phyloP scores from a whole-genome alignment of 192 early-diverging fungal species.

The Paraglomus brasilianum region DNA sequence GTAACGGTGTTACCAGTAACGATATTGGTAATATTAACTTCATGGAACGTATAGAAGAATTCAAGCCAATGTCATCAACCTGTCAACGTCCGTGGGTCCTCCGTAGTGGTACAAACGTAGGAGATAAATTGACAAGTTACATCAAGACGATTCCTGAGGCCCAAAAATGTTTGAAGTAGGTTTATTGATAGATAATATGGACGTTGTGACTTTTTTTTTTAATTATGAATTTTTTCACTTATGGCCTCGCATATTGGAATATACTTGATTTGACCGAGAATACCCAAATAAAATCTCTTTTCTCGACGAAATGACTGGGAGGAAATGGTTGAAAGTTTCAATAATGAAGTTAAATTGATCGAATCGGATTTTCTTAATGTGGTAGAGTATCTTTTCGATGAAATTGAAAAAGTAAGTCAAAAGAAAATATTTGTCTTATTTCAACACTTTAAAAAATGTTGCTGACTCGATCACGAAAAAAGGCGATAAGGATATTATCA shows the following conservation, averaged over 20 bases:
- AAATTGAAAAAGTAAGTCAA: constrained; percentile 33
- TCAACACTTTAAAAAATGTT: constrained; percentile 29
- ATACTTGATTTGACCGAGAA: constrained; percentile 33
- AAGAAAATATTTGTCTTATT: constrained; percentile 27
- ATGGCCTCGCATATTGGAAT: constrained; percentile 34
- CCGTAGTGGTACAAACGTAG: constrained; percentile 27
- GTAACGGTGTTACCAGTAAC: constrained; percentile 8
- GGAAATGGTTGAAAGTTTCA: constrained; percentile 28
- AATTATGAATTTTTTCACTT: neutral
- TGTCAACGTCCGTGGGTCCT: neutral
- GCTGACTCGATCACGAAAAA: constrained; percentile 31
- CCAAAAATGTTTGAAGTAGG: constrained; percentile 35
- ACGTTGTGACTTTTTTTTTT: constrained; percentile 14
- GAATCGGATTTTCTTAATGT: constrained; percentile 21
- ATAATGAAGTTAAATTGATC: constrained; percentile 31
- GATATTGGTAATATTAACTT: constrained; percentile 24
- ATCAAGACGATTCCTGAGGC: constrained; percentile 34
- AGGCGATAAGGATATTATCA: constrained; percentile 26
- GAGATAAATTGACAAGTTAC: constrained; percentile 23
- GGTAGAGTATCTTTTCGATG: constrained; percentile 32
- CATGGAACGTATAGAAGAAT: constrained; percentile 23
- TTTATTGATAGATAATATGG: constrained; percentile 27
- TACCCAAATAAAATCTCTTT: constrained; percentile 30
- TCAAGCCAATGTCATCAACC: constrained; percentile 18
- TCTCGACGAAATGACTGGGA: constrained; percentile 29